Base-by-base conservation (phyloP, 2,329 filamentous ascomycete genomes). In the Dactylellina parvicollis region DNA sequence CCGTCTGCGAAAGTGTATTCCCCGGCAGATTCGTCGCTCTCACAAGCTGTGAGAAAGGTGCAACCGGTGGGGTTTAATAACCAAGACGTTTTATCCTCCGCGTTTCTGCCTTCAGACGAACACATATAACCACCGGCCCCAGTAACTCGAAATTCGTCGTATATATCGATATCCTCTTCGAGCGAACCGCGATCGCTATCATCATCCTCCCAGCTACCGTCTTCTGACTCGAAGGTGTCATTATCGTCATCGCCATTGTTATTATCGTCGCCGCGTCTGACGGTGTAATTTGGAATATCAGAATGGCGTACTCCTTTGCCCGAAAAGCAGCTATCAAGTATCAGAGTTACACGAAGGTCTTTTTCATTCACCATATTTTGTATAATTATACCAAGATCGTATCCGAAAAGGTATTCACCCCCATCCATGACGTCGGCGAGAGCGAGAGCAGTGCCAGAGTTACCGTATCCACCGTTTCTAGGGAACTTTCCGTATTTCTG, bases 271-370 rank as follows among this genome's bases (percentile, higher is more conserved):
- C 36, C 26, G 3, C 24, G 30, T 2, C 34, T 42, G 4, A 14
- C 32, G 1, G 49, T 60, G n/a, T 50, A 5, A 14, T 32, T 12
- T 5, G 3, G 5, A 7, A 26, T 2, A 8, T 3, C 28, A 30
- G 4, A 12, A 36, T 3, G 30, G 50, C n/a, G 14, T 20, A 52
- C 3, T 1, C 67, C 60, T 16, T 40, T 46, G 1, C 60, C 54
- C 0, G 60, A 74, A 20, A 66, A 74, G 16, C 69, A 61, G 28
- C 54, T 65, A 30, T 74, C 69, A 4, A 74, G 60, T n/a, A 64
- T 40, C 20, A 74, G 9, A 14, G 69, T 74, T 20, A 61, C 46
- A 16, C 69, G 46, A 4, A 74, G 47, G 5, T 36, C 22, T 10
- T 62, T 66, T 14, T 40, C 3, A 32, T 47, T 22, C 2, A 74